Evolutionary conservation across 2,329 filamentous ascomycete genomes (phyloP).

Genomic region (Stagonosporopsis chrysanthemi): DNA sequence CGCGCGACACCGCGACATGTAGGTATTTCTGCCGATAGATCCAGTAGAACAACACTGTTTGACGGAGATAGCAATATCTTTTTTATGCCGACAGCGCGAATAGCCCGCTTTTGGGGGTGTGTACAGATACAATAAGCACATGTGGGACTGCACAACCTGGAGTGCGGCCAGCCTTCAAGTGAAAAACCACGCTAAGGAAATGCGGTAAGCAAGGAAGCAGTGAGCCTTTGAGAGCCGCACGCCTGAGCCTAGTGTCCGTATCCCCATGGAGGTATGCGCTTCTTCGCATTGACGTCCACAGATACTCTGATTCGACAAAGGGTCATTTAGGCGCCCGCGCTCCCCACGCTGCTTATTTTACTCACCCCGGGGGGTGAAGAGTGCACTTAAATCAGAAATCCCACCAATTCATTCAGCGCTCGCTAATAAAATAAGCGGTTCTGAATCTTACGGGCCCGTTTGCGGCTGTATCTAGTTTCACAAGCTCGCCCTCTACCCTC

Average conservation of each 20-base stretch:
- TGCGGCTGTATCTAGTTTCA: not conserved
- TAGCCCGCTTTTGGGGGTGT: not conserved
- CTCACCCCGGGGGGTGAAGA: not conserved
- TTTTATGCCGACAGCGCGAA: not conserved
- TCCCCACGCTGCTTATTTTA: not conserved
- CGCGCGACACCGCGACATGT: not conserved
- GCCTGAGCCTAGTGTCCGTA: not conserved
- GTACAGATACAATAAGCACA: not conserved
- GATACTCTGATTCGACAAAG: not conserved
- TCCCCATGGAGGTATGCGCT: not conserved
- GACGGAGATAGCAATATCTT: not conserved
- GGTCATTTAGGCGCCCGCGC: not conserved
- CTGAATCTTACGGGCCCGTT: not conserved
- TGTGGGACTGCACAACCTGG: no score
- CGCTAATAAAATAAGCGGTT: not conserved
- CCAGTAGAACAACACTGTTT: not conserved
- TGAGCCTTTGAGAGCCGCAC: not conserved
- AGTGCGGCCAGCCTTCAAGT: not conserved
- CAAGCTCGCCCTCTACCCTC: not conserved
- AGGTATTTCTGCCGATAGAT: not conserved
- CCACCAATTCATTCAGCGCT: not conserved
- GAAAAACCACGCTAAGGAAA: not conserved
- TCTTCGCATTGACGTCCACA: not conserved
- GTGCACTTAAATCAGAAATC: not conserved
- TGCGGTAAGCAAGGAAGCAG: not conserved